Base-by-base conservation (phyloP, 306 rosid species). In the Alnus glutinosa region DNA sequence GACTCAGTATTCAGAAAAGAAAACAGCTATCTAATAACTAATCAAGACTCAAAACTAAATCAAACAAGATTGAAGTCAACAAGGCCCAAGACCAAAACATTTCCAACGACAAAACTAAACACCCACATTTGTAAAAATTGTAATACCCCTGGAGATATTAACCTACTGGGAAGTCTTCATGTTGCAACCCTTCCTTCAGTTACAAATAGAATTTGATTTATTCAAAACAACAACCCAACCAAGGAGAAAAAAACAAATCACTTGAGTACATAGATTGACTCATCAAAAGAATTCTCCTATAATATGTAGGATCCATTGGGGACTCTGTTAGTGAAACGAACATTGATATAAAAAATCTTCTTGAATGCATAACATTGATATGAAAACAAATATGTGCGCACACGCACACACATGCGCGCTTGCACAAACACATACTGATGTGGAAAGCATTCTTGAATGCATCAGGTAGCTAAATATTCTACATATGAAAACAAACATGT, bases 61-160 rank as follows among this genome's bases (percentile, higher is more conserved):
- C 62, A 64, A 75, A 59, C 63, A 86, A 23, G 68, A 71, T 64
- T 64, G 63, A 15, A 75, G 32, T 51, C 15, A 64, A 74, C 32
- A 28, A 46, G 71, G 75, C 46, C 32, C 57, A 63, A 36, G 23
- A 73, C 61, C 44, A 67, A 48, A 48, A 42, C 36, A 18, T 50
- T 67, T 30, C 70, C 6, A 48, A 71, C 30, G 34, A 50, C 51
- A 71, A 34, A 46, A 23, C 70, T 50, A 37, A 59, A 59, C 3
- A 23, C 66, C 66, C 66, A 28, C 15, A 19, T 59, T 59, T 59
- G 64, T 23, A 23, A 23, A 23, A 23, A 23, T 23, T 23, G 28
- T 9, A 10, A 23, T 28, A 23, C 66, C 66, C 37, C 13, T 13
- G n/a, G 11, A 30, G 66, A 59, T 28, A 49, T 49, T 49, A 10